Evolutionary conservation across 768 basidiomycete species (phyloP), one percentile per base, ranked within the genome.

Genomic region (Phallus indusiatus): DNA sequence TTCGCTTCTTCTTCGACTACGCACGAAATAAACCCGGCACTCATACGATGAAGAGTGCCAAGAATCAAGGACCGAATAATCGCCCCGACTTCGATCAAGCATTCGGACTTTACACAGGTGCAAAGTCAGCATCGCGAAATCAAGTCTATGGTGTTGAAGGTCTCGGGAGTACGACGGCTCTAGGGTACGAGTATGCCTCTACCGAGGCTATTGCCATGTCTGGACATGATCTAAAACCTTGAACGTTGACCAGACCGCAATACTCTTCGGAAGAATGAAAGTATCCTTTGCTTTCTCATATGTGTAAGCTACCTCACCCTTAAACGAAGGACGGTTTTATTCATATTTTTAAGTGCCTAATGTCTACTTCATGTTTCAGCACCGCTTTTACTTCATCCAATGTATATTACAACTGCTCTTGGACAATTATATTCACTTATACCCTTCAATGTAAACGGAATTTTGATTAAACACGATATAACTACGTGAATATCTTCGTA

Each of bases 1-100:
- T 88, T 61, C 74, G 72, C 56, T 91, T 81, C 73, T 90, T 84
- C 72, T 63, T 79, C 58, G 72, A 74, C 64, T 74, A 68, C 62
- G 59, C 71, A 24, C 70, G 68, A 2, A 69, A 76, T 59, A 70
- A 70, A 50, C 68, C 71, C 42, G 20, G 65, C 47, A 61, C 68
- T 47, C 65, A 59, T 22, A 51, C 57, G 18, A 12, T n/a, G 0
- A 34, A 50, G n/a, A 28, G 28, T 11, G 36, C 42, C 1, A 16
- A 46, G 49, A 42, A 36, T 16, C 8, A 5, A 16, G 33, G 16
- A 5, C 46, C 28, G n/a, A 37, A 28, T 17, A 10, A 33, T n/a
- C 57, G 57, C 14, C 24, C 57, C 2, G 36, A 24, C 5, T 59
- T 59, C 47, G 57, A 16, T 34, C 50, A 53, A 10, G 57, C 57